These are phyloP conservation scores for Ophiosphaerella herpotricha DNA, from an alignment of 2,329 filamentous ascomycete genomes.

Conservation along the genomic window DNA sequence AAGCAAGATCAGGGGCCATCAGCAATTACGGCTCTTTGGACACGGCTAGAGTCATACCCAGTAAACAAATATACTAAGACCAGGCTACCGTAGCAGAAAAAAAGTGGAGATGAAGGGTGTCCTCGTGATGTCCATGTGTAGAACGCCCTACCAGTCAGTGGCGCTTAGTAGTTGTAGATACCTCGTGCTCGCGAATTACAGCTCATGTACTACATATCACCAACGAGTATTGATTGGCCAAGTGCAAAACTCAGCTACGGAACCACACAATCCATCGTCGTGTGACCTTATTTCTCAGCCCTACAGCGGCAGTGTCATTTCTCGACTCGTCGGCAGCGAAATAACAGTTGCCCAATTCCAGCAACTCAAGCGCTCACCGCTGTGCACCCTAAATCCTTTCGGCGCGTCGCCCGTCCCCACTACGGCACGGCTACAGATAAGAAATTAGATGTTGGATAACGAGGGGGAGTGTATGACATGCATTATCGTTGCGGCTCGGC, in stretches of 20 bases:
- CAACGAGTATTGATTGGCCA: background rate
- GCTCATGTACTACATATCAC: background rate
- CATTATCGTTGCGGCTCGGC: background rate
- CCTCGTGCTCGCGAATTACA: background rate
- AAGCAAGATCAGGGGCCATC: no score
- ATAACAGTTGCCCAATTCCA: background rate
- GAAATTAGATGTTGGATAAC: background rate
- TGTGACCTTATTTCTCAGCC: constrained; percentile 2
- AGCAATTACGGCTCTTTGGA: no score
- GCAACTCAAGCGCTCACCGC: background rate
- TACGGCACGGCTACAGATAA: background rate
- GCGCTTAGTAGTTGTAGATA: background rate
- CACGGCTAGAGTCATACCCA: no score
- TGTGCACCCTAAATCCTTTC: constrained; percentile 2
- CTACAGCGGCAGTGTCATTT: background rate
- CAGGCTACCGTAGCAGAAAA: no score
- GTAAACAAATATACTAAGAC: no score
- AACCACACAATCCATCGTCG: constrained; percentile 1
- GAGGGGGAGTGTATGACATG: no score
- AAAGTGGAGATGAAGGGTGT: no score
- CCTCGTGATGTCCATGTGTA: no score
- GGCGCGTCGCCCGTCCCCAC: background rate
- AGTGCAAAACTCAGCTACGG: background rate
- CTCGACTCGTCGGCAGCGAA: background rate
- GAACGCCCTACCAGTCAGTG: no score